Base-by-base conservation (phyloP, 108 stramenopile species). In the Nitzschia inconspicua region DNA sequence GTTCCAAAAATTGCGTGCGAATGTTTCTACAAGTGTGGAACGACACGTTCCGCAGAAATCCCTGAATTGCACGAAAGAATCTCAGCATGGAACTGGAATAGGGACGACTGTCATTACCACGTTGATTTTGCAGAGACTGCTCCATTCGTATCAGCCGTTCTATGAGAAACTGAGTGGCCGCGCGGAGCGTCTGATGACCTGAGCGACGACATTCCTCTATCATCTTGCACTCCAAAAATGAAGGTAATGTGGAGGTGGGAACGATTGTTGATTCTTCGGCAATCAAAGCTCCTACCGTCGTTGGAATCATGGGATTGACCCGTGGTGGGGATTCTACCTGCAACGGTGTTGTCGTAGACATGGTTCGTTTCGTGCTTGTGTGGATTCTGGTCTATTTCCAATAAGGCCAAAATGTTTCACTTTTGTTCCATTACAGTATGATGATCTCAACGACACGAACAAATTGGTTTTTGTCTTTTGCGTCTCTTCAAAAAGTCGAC, bases 201-300 rank as follows among this genome's bases (percentile, higher is more conserved):
- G 85, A 84, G 63, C 66, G 52, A 2, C 61, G 57, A 20, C 83
- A 76, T 43, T 80, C 85, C 51, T 85, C 77, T 25, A 88, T 83
- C 65, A 86, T 74, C 1, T 72, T 85, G 59, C 86, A 73, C 66
- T 92, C 91, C 44, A 86, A 66, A 64, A 92, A 92, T 31, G 91
- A 92, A 1, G 85, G 91, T n/a, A 88, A 57, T 37, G 78, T 78
- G 3, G 86, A 78, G 9, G 65, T 43, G 14, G 86, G 91, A 71
- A 86, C 57, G 59, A 92, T 83, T 30, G 83, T 85, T 60, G 63
- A 73, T 75, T 92, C 91, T 64, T 92, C 91, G 18, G 87, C 83
- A 31, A 91, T 70, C 28, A 91, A 78, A 0, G 84, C 89, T 16
- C 80, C 86, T 6, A 79, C 63, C 27, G 84, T 68, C 14, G 57